Percentiles rank a stretch among this genome's conserved stretches.
phyloP scores from a whole-genome alignment of 2,329 filamentous ascomycete genomes.

The Aspergillus vadensis region DNA sequence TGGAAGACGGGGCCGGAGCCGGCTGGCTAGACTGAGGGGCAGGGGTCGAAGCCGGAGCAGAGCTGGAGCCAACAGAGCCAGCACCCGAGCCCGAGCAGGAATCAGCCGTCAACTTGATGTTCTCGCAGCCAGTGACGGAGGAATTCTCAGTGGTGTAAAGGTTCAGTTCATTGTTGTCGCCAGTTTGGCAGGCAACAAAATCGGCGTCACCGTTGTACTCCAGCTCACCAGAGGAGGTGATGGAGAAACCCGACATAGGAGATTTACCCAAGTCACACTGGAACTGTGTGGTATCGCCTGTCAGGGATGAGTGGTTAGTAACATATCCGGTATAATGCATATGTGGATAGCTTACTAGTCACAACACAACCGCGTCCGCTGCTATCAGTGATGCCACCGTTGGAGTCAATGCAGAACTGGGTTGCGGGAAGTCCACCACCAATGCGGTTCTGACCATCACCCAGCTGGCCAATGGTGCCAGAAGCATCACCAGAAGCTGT shows the following conservation, averaged over 20 bases:
- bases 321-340: no score
- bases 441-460: slow-evolving; percentile 64
- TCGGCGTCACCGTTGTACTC: slow-evolving; percentile 53
- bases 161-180: slow-evolving; percentile 43
- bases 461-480: slow-evolving; percentile 61
- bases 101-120: slow-evolving; percentile 39
- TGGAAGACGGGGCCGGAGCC: slow-evolving; percentile 2
- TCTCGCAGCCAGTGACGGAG: slow-evolving; percentile 37
- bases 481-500: slow-evolving; percentile 52
- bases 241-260: slow-evolving; percentile 58
- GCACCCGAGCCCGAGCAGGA: slow-evolving; percentile 35
- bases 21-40: slow-evolving; percentile 2
- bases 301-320: slow-evolving; percentile 18
- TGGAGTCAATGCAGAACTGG: slow-evolving; percentile 58
- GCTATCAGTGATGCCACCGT: slow-evolving; percentile 57
- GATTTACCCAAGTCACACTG: slow-evolving; percentile 61
- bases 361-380: slow-evolving; percentile 64
- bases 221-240: slow-evolving; percentile 56
- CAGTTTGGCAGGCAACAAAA: slow-evolving; percentile 65
- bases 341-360: slow-evolving; percentile 51
- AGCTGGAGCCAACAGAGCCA: slow-evolving; percentile 20
- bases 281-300: slow-evolving; percentile 59
- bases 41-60: slow-evolving; percentile 14
- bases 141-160: slow-evolving; percentile 43
- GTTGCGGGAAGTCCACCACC: slow-evolving; percentile 52